These are phyloP conservation scores for Teunomyces pallodes DNA, from an alignment of 805 yeast genomes.

Conservation along the genomic window DNA sequence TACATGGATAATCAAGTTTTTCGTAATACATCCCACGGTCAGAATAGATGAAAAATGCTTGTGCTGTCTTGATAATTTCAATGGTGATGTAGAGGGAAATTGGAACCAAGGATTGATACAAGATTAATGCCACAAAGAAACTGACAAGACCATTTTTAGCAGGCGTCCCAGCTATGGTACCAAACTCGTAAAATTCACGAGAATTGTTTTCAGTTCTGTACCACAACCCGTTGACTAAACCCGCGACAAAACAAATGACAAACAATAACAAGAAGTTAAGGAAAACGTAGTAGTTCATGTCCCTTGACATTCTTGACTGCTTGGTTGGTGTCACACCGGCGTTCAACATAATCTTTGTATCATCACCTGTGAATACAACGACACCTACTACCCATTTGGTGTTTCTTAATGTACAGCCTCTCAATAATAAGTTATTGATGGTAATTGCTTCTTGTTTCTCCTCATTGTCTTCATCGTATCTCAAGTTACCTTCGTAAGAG, in stretches of 20 bases:
- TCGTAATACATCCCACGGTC: slow-evolving; percentile 71
- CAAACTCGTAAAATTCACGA: slow-evolving; percentile 56
- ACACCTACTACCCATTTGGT: slow-evolving; percentile 75
- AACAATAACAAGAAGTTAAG: slow-evolving; percentile 63
- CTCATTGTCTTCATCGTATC: slow-evolving; percentile 18
- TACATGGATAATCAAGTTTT: slow-evolving; percentile 68
- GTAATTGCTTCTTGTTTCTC: slow-evolving; percentile 54
- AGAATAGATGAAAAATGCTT: slow-evolving; percentile 71
- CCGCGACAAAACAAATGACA: slow-evolving; percentile 65
- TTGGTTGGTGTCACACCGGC: slow-evolving; percentile 78
- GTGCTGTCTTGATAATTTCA: slow-evolving; percentile 74
- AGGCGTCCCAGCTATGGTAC: slow-evolving; percentile 56
- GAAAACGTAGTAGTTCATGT: slow-evolving; percentile 64
- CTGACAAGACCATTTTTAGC: slow-evolving; percentile 64
- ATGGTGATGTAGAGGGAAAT: slow-evolving; percentile 76
- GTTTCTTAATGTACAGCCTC: slow-evolving; percentile 73
- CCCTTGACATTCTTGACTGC: slow-evolving; percentile 60
- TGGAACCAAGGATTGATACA: slow-evolving; percentile 77
- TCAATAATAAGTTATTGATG: slow-evolving; percentile 59
- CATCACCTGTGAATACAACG: slow-evolving; percentile 74
- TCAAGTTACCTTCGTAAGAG: slow-evolving; percentile 68
- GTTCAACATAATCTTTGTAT: slow-evolving; percentile 74
- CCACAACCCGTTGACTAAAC: slow-evolving; percentile 65
- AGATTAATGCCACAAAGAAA: slow-evolving; percentile 69
- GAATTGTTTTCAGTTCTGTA: slow-evolving; percentile 47